These are phyloP conservation scores for Dianthus caryophyllus DNA, from an alignment of 148 eudicot genomes.

Conservation along the genomic window DNA sequence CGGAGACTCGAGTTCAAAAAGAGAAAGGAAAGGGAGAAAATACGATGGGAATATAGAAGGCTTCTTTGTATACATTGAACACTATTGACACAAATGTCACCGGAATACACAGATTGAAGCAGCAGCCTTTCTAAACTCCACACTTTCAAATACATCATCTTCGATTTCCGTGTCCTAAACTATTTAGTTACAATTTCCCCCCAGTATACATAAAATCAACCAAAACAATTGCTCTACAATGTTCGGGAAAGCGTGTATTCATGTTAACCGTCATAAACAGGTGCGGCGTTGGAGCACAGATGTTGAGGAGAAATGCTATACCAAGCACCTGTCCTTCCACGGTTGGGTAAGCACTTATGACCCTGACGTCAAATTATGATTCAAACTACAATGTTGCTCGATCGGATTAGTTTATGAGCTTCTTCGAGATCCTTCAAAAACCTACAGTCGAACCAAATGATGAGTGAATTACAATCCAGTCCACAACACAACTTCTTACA, in stretches of 20 bases:
- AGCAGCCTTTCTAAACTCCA: background rate
- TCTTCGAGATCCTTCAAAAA: conserved; percentile 91
- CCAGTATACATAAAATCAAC: conserved; percentile 2
- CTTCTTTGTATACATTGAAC: background rate
- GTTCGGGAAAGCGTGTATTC: background rate
- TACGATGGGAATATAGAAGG: background rate
- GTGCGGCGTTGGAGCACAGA: background rate
- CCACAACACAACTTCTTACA: background rate
- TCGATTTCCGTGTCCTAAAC: background rate
- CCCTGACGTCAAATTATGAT: background rate
- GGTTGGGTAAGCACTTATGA: background rate
- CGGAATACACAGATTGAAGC: background rate
- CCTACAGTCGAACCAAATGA: conserved; percentile 33
- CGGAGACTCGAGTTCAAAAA: background rate
- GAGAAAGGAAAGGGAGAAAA: background rate
- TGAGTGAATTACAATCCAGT: background rate
- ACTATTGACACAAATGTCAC: background rate
- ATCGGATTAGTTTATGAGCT: conserved; percentile 64
- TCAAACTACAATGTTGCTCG: conserved; percentile 47
- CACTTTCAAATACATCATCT: background rate
- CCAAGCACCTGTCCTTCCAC: background rate
- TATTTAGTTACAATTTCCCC: conserved; percentile 14
- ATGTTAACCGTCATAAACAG: conserved; percentile 9
- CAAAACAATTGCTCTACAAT: conserved; percentile 2
- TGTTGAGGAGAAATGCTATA: background rate